Conservation (phyloP, 805 yeast species). For the Ogataea paradorogensis region DNA sequence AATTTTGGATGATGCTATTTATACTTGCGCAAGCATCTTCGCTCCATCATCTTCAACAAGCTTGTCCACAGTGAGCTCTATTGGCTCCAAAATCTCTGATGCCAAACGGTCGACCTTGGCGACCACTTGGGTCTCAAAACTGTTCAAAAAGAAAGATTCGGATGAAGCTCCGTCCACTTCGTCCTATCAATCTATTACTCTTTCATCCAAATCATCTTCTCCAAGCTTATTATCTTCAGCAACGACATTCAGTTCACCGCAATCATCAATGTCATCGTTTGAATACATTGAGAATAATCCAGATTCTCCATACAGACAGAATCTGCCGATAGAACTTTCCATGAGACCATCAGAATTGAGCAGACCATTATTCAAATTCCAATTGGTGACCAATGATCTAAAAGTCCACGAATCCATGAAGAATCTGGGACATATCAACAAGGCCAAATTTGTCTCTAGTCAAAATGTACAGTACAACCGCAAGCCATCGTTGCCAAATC, state of each 20-base stretch:
- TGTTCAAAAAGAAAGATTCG: slow-evolving; percentile 23
- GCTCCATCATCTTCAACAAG: slow-evolving; percentile 9
- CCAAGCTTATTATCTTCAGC: slow-evolving; percentile 27
- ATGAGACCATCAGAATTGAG: slow-evolving; percentile 26
- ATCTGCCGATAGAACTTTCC: slow-evolving; percentile 44
- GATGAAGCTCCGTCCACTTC: slow-evolving; percentile 18
- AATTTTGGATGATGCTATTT: slow-evolving; percentile 63
- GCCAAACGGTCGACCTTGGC: slow-evolving; percentile 14
- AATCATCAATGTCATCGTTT: slow-evolving; percentile 28
- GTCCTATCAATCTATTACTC: slow-evolving; percentile 22
- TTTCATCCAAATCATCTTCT: slow-evolving; percentile 30
- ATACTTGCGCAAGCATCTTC: slow-evolving; percentile 33
- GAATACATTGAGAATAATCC: slow-evolving; percentile 16
- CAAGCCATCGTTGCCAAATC: slow-evolving; percentile 25
- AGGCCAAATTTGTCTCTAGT: slow-evolving; percentile 9
- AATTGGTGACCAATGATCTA: slow-evolving; percentile 24
- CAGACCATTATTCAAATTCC: slow-evolving; percentile 25
- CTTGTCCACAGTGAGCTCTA: slow-evolving; percentile 11
- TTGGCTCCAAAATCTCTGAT: slow-evolving; percentile 5
- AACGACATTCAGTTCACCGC: slow-evolving; percentile 28
- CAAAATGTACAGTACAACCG: slow-evolving; percentile 8
- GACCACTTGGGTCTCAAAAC: slow-evolving; percentile 27
- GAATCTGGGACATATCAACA: slow-evolving; percentile 18
- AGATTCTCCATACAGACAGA: slow-evolving; percentile 12
- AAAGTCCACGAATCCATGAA: slow-evolving; percentile 19